These are phyloP conservation scores for Kalanchoe fedtschenkoi DNA, from an alignment of 164 flowering plant species.

Conservation along the genomic window DNA sequence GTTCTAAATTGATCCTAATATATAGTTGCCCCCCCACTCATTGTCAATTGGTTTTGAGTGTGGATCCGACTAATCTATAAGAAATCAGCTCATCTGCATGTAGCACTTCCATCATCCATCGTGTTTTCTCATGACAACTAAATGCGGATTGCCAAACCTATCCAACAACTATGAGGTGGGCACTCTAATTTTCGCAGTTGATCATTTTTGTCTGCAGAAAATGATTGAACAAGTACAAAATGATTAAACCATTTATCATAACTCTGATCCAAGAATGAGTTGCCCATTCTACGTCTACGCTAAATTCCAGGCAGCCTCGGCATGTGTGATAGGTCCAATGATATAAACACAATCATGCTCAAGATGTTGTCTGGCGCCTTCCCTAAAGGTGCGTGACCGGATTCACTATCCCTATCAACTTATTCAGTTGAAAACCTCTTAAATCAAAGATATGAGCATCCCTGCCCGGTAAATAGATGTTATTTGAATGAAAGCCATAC, in stretches of 20 bases:
- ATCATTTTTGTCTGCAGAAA: background rate
- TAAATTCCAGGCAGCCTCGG: too few species aligned
- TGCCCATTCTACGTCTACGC: too few species aligned
- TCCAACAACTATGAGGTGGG: background rate
- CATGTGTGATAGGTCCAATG: background rate
- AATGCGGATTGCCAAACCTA: background rate
- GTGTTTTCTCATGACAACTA: background rate
- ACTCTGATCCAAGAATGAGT: too few species aligned
- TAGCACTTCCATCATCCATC: background rate
- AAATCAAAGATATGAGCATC: slow-evolving; percentile 1
- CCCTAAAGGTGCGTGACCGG: background rate
- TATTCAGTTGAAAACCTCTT: background rate
- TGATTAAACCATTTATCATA: too few species aligned
- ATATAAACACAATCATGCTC: background rate
- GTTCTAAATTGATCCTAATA: too few species aligned
- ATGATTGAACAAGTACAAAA: background rate
- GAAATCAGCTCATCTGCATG: too few species aligned
- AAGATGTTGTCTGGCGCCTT: background rate
- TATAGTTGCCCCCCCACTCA: background rate
- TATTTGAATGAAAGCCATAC: background rate
- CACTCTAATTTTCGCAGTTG: background rate
- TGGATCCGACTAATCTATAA: too few species aligned
- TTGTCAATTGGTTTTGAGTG: background rate
- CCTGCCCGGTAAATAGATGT: background rate
- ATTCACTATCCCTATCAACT: background rate